Base-by-base conservation (phyloP, 2,329 filamentous ascomycete species). In the Alternaria burnsii region DNA sequence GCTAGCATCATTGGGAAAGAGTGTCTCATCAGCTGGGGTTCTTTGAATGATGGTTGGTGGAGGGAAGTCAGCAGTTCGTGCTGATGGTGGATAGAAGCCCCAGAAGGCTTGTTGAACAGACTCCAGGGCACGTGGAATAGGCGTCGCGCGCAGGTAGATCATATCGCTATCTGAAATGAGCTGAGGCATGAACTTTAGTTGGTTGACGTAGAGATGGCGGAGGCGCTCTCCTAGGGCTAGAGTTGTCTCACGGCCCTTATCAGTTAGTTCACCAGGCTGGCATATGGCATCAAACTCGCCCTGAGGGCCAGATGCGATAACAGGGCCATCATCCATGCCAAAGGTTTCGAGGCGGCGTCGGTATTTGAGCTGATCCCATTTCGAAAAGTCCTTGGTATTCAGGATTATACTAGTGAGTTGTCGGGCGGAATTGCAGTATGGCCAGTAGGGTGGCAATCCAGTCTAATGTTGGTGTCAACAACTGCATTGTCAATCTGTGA, bases 321-420 rank as follows among this genome's bases (percentile, higher is more conserved):
- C 81, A 4, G 93, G 88, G n/a, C 72, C 71, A 61, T 88, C 85
- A 66, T 89, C 82, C 18, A 81, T 75, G 4, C 89, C 91, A 76
- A 97, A 95, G 0, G 91, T 91, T 80, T 99, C 95, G 48, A 97
- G 84, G 47, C 91, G 88, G 62, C 93, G 87, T 68, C 89, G 82
- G 80, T 87, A 90, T 69, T 85, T 82, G 61, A 90, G 81, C 1
- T 81, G 80, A 68, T 88, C 84, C 87, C 86, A 90, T 53, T 80
- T 75, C 36, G 78, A 82, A 61, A 80, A 78, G 71, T 84, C 84
- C 57, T 84, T 83, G 46, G 81, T 85, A 40, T 81, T 81, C 65
- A 87, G 82, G 24, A 89, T 84, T 61, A 87, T 84, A 60, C 86
- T 86, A 26, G 84, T 87, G 75, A 98, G 85, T 67, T 90, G 89